Percentiles rank a stretch among this genome's conserved stretches.
Conservation (phyloP, 2,329 filamentous ascomycete species). For the Talaromyces sp. region DNA sequence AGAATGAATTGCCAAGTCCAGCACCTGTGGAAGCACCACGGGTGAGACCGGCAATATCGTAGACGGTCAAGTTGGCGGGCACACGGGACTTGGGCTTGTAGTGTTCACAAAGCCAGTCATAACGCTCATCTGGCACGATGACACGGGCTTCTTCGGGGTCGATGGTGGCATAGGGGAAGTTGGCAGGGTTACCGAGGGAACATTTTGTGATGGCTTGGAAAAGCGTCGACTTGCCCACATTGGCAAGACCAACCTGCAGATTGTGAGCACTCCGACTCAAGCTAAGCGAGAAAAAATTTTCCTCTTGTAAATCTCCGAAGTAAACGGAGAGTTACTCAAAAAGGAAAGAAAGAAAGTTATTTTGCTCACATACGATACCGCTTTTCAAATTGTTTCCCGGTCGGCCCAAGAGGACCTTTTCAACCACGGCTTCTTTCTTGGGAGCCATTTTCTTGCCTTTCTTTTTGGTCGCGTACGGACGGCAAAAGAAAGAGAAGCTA, state of each 20-base stretch:
- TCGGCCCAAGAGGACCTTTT: constrained; percentile 93
- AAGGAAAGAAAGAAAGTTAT: background rate
- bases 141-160: constrained; percentile 97
- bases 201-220: constrained; percentile 99
- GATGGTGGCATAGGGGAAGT: constrained; percentile 98
- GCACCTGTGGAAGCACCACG: constrained; percentile 94
- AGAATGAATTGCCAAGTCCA: constrained; percentile 93
- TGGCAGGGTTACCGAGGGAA: constrained; percentile 94
- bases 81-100: constrained; percentile 97
- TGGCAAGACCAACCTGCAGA: constrained; percentile 85
- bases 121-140: constrained; percentile 91
- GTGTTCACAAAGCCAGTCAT: constrained; percentile 90
- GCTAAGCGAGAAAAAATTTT: background rate
- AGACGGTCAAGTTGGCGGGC: constrained; percentile 96
- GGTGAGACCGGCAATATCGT: constrained; percentile 96
- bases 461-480: constrained; percentile 52
- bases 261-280: constrained; percentile 12
- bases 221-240: constrained; percentile 98
- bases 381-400: constrained; percentile 98
- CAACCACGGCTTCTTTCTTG: constrained; percentile 85
- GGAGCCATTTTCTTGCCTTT: constrained; percentile 79
- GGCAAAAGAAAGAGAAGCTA: constrained; percentile 41
- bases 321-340: background rate
- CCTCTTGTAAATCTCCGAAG: constrained; percentile 3
- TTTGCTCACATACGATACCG: constrained; percentile 80